These are phyloP conservation scores for Penicillium subrubescens DNA, from an alignment of 495 filamentous ascomycete species.

Conservation along the genomic window DNA sequence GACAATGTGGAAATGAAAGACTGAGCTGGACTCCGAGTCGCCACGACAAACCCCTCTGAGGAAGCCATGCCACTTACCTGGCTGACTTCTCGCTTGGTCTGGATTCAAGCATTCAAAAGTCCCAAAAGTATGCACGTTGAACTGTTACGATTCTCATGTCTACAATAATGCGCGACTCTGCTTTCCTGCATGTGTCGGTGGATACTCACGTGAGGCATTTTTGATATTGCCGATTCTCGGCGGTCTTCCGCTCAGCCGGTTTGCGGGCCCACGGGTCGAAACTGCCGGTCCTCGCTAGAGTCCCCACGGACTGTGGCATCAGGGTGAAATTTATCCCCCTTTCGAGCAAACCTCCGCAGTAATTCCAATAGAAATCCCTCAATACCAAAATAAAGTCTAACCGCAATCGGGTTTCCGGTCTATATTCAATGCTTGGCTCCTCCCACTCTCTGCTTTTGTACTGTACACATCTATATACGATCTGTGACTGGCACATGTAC, in stretches of 20 bases:
- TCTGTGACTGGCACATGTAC: background rate
- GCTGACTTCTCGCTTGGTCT: slow-evolving; percentile 1
- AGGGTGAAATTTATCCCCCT: slow-evolving; percentile 30
- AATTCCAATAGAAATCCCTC: slow-evolving; percentile 37
- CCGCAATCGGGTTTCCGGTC: slow-evolving; percentile 27
- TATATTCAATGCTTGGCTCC: slow-evolving; percentile 14
- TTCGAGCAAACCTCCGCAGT: slow-evolving; percentile 32
- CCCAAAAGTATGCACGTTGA: slow-evolving; percentile 13
- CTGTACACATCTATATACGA: background rate
- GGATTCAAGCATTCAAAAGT: background rate
- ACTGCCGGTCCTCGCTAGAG: slow-evolving; percentile 37
- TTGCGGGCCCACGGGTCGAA: slow-evolving; percentile 28
- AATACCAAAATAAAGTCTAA: slow-evolving; percentile 36
- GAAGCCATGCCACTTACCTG: background rate
- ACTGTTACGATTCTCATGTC: slow-evolving; percentile 10
- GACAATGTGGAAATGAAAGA: slow-evolving; percentile 40
- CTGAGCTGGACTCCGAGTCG: slow-evolving; percentile 19
- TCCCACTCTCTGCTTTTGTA: slow-evolving; percentile 3
- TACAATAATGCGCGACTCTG: background rate
- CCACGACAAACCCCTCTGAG: background rate
- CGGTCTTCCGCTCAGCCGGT: slow-evolving; percentile 32
- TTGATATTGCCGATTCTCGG: slow-evolving; percentile 42
- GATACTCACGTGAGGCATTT: slow-evolving; percentile 27
- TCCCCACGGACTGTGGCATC: slow-evolving; percentile 14
- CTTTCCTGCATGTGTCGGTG: slow-evolving; percentile 15